Conservation (phyloP, 2,329 filamentous ascomycete genomes). For the Magnaporthiopsis poae region DNA sequence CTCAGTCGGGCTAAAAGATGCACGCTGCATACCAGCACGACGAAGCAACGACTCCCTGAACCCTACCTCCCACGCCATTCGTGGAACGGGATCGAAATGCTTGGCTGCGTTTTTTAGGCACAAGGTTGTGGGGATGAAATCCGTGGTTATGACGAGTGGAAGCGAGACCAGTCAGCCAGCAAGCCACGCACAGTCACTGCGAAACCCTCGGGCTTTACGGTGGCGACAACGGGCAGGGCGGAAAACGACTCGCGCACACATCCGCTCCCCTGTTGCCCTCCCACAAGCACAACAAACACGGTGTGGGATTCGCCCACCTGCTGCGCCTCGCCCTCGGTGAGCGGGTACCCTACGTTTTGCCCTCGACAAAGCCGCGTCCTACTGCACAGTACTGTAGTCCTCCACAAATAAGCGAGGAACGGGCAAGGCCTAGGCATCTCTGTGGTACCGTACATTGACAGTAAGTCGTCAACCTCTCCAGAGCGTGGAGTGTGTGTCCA, state of each 20-base stretch:
- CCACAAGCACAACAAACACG: background rate
- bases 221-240: too few species aligned
- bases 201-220: too few species aligned
- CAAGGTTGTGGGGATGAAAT: background rate
- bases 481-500: background rate
- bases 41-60: background rate
- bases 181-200: background rate
- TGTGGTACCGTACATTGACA: too few species aligned
- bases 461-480: too few species aligned
- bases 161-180: too few species aligned
- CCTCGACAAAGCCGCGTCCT: background rate
- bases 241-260: background rate
- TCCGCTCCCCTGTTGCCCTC: background rate
- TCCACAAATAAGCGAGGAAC: background rate
- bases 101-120: background rate
- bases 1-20: background rate
- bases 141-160: background rate
- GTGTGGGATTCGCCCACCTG: background rate
- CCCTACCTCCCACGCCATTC: background rate
- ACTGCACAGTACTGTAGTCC: too few species aligned
- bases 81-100: background rate
- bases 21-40: background rate
- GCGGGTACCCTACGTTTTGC: background rate
- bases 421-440: background rate
- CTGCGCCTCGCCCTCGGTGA: background rate